Evolutionary conservation across 371 early-diverging fungal genomes (phyloP), one percentile per base, ranked within the genome.

Genomic region (Circinella minor): DNA sequence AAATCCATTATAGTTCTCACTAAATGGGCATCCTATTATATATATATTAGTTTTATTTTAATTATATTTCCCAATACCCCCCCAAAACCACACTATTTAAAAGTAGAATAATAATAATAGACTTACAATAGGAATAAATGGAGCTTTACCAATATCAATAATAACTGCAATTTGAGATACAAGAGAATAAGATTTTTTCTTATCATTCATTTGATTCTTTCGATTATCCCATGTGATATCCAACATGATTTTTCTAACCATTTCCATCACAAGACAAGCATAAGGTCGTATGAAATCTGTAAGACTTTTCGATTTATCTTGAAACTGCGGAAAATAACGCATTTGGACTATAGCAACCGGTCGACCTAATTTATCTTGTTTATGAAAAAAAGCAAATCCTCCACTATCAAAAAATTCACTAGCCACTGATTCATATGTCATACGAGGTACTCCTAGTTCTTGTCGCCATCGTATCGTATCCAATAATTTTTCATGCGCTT

Each of bases 391-490:
- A 3, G 81, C 79, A 69, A 85, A 81, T 11, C 72, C 77, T 36
- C 71, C 55, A 1, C 62, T 55, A 34, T 46, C 67, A 51, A 72
- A 84, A 34, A 84, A 82, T 39, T 79, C 76, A 8, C 72, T 27
- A 5, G 77, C 74, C 9, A 80, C 68, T 3, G 78, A 73, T 9
- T 64, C 37, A 59, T 66, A 82, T 3, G 77, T 71, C 64, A 82
- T 70, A 27, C 66, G 61, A 14, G 71, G 61, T 8, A 82, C 62
- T 7, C 64, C 49, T 17, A 76, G 54, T 55, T 78, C 75, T 62
- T 61, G 66, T 68, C 85, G 68, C 85, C 85, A 85, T 57, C 67
- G 71, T 27, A 85, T 74, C n/a, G 83, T 82, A 49, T 80, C 80
- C 51, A 81, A 20, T 18, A 82, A 36, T 54, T 76, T 47, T 49